Percentiles rank a stretch among this genome's conserved stretches.
Conservation (phyloP, 805 yeast species). For the Wickerhamiella cacticola region DNA sequence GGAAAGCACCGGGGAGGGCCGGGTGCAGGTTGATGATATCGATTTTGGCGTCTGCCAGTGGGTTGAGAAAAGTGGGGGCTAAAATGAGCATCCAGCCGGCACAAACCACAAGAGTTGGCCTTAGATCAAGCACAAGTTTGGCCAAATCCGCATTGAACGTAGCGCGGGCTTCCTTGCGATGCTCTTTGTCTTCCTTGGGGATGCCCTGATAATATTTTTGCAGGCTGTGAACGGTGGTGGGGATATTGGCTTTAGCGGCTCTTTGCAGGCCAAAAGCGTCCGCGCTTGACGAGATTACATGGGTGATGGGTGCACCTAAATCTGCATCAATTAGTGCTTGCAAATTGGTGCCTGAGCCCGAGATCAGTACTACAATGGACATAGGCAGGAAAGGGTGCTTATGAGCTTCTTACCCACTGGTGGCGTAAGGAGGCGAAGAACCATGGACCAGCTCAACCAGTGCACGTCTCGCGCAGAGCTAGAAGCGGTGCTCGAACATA, state of each 20-base stretch:
- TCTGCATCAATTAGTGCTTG: slow-evolving; percentile 85
- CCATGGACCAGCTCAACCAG: background rate
- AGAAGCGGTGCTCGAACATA: background rate
- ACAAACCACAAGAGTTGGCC: slow-evolving; percentile 83
- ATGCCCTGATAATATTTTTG: slow-evolving; percentile 62
- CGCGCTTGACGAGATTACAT: slow-evolving; percentile 74
- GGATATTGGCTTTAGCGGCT: slow-evolving; percentile 57
- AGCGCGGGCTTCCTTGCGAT: slow-evolving; percentile 50
- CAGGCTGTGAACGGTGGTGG: slow-evolving; percentile 58
- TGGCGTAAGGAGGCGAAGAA: background rate
- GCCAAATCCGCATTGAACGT: slow-evolving; percentile 73
- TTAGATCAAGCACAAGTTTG: slow-evolving; percentile 40
- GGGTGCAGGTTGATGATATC: slow-evolving; percentile 92
- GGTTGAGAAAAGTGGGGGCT: slow-evolving; percentile 60
- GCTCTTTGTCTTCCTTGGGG: slow-evolving; percentile 52
- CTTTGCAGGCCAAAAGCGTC: slow-evolving; percentile 81
- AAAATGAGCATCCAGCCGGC: slow-evolving; percentile 98
- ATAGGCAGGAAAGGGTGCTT: too few relatives aligned
- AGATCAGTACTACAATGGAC: slow-evolving; percentile 63
- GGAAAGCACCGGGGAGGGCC: slow-evolving; percentile 93
- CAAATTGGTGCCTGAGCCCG: slow-evolving; percentile 91
- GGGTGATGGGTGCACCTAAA: slow-evolving; percentile 40
- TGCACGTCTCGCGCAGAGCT: background rate
- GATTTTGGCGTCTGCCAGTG: slow-evolving; percentile 46
- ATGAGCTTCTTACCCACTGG: too few relatives aligned